Evolutionary conservation across 495 filamentous ascomycete genomes (phyloP).

Genomic region (Aspergillus wentii): DNA sequence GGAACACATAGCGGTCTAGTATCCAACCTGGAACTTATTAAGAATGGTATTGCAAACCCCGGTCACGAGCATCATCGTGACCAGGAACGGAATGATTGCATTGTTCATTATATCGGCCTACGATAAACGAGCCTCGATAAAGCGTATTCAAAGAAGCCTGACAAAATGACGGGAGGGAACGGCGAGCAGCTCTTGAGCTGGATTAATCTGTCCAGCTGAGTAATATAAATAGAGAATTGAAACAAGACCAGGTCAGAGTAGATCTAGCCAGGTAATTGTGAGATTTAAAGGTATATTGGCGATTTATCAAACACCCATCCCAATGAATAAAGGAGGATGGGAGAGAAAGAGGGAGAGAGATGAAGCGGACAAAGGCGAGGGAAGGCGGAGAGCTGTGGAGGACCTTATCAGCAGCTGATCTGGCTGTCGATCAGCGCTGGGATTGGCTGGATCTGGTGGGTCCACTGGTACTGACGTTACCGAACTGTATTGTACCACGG

Average conservation of each 20-base stretch:
- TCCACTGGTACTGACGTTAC: no score
- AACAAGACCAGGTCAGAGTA: no score
- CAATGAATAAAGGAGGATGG: background rate
- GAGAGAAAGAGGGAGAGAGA: background rate
- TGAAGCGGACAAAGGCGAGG: background rate
- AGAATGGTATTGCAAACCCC: constrained; percentile 96
- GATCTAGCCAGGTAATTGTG: background rate
- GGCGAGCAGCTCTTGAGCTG: no score
- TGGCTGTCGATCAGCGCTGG: no score
- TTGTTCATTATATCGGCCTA: constrained; percentile 49
- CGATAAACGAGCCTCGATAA: no score
- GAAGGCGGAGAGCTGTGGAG: background rate
- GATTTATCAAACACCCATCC: background rate
- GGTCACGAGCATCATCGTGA: constrained; percentile 87
- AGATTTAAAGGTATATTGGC: background rate
- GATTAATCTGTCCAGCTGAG: no score
- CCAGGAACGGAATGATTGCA: constrained; percentile 71
- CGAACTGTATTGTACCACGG: no score
- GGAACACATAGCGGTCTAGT: background rate
- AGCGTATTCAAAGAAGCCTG: no score
- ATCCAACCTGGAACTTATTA: constrained; percentile 84
- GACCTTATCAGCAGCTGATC: background rate
- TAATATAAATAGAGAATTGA: no score
- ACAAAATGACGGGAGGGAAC: no score
- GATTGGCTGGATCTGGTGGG: no score